Percentiles rank a stretch among this genome's conserved stretches.
These are phyloP conservation scores for Teunomyces lycoperdinae DNA, from an alignment of 805 yeast genomes.

Conservation along the genomic window DNA sequence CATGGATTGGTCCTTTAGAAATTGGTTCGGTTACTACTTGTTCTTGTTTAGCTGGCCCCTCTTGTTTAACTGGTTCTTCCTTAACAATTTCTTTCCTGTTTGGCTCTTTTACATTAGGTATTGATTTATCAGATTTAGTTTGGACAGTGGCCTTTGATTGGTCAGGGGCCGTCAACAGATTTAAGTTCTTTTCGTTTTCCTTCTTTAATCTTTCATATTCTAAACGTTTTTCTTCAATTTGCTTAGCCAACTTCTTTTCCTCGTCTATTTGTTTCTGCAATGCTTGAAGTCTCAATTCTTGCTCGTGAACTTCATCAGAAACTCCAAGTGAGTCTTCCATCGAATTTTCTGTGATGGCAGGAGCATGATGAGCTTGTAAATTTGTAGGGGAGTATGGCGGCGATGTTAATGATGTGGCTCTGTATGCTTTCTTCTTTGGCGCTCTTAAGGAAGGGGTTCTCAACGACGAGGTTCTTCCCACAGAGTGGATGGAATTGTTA, in stretches of 20 bases:
- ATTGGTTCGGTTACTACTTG: neutral
- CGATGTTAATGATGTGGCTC: constrained; percentile 16
- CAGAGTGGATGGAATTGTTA: constrained; percentile 37
- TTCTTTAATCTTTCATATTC: constrained; percentile 34
- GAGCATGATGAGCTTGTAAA: constrained; percentile 7
- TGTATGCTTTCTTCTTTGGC: neutral
- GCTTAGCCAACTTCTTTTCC: constrained; percentile 37
- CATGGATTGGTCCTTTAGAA: neutral
- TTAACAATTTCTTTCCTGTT: neutral
- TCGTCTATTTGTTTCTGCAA: constrained; percentile 35
- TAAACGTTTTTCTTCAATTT: constrained; percentile 35
- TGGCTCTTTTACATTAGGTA: neutral
- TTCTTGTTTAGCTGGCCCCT: neutral
- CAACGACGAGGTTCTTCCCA: constrained; percentile 21
- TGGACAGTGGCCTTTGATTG: neutral
- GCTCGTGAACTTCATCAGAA: constrained; percentile 21
- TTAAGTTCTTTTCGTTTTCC: constrained; percentile 26
- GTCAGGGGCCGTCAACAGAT: neutral
- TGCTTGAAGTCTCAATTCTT: constrained; percentile 23
- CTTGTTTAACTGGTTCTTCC: neutral
- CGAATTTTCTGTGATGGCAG: constrained; percentile 17
- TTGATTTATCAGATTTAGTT: neutral
- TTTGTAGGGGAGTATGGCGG: constrained; percentile 11
- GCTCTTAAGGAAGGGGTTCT: constrained; percentile 1
- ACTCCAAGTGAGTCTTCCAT: constrained; percentile 20